Conservation (phyloP, 163 green algal species). For the Chloromonas sp. region DNA sequence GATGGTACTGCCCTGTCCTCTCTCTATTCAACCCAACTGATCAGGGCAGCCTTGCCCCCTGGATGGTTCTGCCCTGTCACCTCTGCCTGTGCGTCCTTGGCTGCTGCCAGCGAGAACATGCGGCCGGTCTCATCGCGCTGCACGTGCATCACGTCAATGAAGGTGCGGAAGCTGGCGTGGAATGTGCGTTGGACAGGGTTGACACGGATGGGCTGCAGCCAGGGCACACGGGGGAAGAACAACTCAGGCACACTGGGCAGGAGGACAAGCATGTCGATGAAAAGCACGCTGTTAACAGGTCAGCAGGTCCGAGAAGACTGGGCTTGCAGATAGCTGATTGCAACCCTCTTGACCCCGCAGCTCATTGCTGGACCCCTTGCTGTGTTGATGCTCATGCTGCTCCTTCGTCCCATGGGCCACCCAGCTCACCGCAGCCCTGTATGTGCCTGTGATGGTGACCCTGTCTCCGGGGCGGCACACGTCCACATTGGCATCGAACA, state of each 20-base stretch:
- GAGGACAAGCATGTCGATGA: too few relatives aligned
- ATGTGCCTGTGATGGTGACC: slow-evolving; percentile 73
- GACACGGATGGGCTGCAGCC: slow-evolving; percentile 42
- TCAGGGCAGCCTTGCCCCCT: too few relatives aligned
- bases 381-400: too few relatives aligned
- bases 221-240: slow-evolving; percentile 1
- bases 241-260: neutral
- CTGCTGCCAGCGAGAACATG: slow-evolving; percentile 27
- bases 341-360: too few relatives aligned
- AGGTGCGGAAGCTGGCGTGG: slow-evolving; percentile 84
- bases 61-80: neutral
- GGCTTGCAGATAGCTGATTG: too few relatives aligned
- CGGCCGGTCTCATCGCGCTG: slow-evolving; percentile 52
- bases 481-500: slow-evolving; percentile 89
- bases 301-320: too few relatives aligned
- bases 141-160: slow-evolving; percentile 92
- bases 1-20: too few relatives aligned
- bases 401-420: too few relatives aligned
- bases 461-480: slow-evolving; percentile 79
- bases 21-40: too few relatives aligned
- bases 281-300: too few relatives aligned
- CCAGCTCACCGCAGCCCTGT: slow-evolving; percentile 3
- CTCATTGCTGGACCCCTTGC: too few relatives aligned
- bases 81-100: neutral
- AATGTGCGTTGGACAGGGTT: slow-evolving; percentile 63